phyloP scores from a whole-genome alignment of 2,329 filamentous ascomycete species.

The Cercospora citrullina region DNA sequence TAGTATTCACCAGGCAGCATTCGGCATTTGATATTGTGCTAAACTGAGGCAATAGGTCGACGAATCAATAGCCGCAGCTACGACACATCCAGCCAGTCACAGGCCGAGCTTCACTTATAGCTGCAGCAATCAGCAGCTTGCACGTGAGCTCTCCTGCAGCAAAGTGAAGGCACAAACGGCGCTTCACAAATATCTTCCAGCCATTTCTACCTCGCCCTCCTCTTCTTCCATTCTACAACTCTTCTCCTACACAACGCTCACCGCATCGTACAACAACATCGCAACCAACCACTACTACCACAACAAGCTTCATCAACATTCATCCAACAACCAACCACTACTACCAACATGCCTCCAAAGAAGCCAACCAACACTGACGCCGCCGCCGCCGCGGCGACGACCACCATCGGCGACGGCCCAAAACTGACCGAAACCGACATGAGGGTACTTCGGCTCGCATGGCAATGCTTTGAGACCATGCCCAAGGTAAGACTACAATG shows the following conservation, averaged over 20 bases:
- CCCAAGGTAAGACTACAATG: constrained; percentile 12
- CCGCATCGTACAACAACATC: not conserved
- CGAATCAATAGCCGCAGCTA: not conserved
- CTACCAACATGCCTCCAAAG: constrained; percentile 6
- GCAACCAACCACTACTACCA: not conserved
- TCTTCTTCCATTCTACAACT: not conserved
- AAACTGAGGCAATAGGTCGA: not conserved
- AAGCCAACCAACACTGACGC: not conserved
- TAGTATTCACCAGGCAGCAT: not conserved
- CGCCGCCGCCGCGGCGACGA: not conserved
- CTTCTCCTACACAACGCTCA: not conserved
- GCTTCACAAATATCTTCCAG: constrained; percentile 1
- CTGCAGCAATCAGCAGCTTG: constrained; percentile 1
- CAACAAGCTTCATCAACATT: not conserved
- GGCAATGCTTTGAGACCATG: constrained; percentile 17
- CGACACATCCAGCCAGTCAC: not conserved
- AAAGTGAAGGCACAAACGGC: not conserved
- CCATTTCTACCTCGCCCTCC: not conserved
- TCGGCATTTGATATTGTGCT: not conserved
- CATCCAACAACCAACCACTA: not conserved
- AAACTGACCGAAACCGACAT: constrained; percentile 15
- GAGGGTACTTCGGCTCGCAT: constrained; percentile 13
- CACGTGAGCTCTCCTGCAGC: not conserved
- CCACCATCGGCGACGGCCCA: not conserved
- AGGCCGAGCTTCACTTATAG: not conserved